These are phyloP conservation scores for Whalleya microplaca DNA, from an alignment of 2,329 filamentous ascomycete genomes.

Conservation along the genomic window DNA sequence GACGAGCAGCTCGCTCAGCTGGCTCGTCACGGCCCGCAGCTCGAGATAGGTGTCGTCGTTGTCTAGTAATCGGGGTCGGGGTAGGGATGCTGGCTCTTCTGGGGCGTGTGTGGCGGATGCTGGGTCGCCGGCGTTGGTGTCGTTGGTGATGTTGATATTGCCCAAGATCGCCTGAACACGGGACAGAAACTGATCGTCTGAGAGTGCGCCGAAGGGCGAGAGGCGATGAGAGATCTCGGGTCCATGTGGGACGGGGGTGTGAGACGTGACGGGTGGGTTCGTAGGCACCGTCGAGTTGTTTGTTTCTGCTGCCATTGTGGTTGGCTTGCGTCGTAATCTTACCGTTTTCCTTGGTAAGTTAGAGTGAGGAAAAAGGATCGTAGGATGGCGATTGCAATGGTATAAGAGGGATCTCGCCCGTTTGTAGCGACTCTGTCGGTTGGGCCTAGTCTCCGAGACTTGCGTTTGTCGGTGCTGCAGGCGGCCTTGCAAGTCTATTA, in stretches of 20 bases:
- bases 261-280: background rate
- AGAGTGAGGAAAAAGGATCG: background rate
- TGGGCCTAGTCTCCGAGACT: background rate
- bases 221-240: background rate
- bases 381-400: background rate
- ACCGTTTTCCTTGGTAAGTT: background rate
- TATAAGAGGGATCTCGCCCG: background rate
- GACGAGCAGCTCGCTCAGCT: background rate
- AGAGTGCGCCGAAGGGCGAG: background rate
- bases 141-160: background rate
- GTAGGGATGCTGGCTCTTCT: background rate
- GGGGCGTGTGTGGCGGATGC: too few relatives aligned
- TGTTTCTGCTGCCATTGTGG: background rate
- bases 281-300: too few relatives aligned
- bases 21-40: background rate
- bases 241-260: background rate
- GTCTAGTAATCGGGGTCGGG: background rate
- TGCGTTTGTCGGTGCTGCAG: background rate
- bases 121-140: background rate
- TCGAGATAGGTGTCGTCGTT: background rate
- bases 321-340: background rate
- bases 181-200: background rate
- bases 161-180: too few relatives aligned
- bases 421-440: background rate
- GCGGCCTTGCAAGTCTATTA: background rate